Evolutionary conservation across 1,284 basidiomycete genomes (phyloP).

Genomic region (Agroathelia rolfsii): DNA sequence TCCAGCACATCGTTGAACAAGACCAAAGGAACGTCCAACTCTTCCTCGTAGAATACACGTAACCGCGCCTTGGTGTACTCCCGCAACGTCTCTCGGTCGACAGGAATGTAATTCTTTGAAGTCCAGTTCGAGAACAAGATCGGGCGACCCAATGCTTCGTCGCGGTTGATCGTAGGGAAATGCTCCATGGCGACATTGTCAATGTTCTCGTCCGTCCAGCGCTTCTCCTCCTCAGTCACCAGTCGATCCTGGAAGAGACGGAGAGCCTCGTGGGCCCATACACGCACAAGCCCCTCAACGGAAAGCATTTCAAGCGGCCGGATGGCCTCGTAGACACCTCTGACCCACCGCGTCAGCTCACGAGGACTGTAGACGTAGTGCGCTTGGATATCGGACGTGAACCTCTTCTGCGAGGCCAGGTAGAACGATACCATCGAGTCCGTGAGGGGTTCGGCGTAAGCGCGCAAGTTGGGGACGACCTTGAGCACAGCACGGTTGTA

Average conservation of each 20-base stretch:
- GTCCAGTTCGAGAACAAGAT: slow-evolving; percentile 99
- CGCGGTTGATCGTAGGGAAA: slow-evolving; percentile 86
- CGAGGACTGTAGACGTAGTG: slow-evolving; percentile 99
- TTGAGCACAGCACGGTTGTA: slow-evolving; percentile 96
- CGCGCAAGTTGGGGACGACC: slow-evolving; percentile 87
- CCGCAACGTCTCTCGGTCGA: slow-evolving; percentile 86
- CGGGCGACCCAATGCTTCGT: slow-evolving; percentile 78
- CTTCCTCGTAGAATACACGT: slow-evolving; percentile 94
- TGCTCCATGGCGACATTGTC: slow-evolving; percentile 78
- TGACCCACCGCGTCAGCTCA: slow-evolving; percentile 96
- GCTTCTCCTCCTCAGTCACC: slow-evolving; percentile 83
- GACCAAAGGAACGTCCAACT: slow-evolving; percentile 96
- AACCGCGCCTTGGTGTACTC: slow-evolving; percentile 97
- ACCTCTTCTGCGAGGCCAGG: slow-evolving; percentile 85
- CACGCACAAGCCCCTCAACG: slow-evolving; percentile 89
- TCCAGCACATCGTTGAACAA: slow-evolving; percentile 98
- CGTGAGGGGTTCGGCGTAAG: slow-evolving; percentile 91
- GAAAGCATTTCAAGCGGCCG: slow-evolving; percentile 84
- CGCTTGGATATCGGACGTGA: slow-evolving; percentile 93
- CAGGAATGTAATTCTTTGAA: slow-evolving; percentile 93
- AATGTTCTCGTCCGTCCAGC: slow-evolving; percentile 92
- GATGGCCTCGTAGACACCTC: slow-evolving; percentile 96
- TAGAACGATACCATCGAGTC: slow-evolving; percentile 98
- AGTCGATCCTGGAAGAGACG: slow-evolving; percentile 97
- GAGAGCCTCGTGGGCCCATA: slow-evolving; percentile 98